These are phyloP conservation scores for Orbilia brochopaga DNA, from an alignment of 2,329 filamentous ascomycete species.

Conservation along the genomic window DNA sequence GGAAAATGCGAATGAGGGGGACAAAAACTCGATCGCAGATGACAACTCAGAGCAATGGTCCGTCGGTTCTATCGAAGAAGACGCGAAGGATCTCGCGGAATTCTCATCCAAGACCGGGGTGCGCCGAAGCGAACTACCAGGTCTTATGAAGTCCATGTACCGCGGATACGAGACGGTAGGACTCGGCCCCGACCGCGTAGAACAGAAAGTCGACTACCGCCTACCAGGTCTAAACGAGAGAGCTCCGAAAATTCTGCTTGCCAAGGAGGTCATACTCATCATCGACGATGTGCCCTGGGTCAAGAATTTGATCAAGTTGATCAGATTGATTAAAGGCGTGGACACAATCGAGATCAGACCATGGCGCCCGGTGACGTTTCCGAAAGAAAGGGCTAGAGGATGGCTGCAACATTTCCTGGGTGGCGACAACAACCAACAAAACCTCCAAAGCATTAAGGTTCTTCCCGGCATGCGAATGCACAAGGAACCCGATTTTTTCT, in stretches of 20 bases:
- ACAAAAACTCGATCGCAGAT: too few relatives aligned
- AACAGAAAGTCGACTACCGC: conserved; percentile 2
- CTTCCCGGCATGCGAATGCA: too few relatives aligned
- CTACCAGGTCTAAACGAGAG: background rate
- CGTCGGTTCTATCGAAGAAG: conserved; percentile 4
- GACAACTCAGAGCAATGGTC: conserved; percentile 8
- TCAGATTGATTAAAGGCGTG: background rate
- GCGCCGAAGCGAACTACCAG: too few relatives aligned
- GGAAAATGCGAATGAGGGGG: too few relatives aligned
- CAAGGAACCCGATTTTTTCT: too few relatives aligned
- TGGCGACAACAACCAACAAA: background rate
- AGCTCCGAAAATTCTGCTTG: background rate
- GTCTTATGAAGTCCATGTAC: conserved; percentile 7
- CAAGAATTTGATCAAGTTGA: background rate
- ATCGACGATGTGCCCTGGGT: conserved; percentile 12
- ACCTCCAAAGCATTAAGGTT: background rate
- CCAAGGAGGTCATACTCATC: conserved; percentile 13
- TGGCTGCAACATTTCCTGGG: conserved; percentile 2
- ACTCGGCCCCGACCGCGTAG: background rate
- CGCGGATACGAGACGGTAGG: conserved; percentile 12
- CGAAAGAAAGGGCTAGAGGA: background rate
- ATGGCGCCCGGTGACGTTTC: background rate
- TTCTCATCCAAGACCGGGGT: too few relatives aligned
- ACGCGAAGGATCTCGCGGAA: conserved; percentile 12
- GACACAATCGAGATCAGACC: background rate